Evolutionary conservation across 2,329 filamentous ascomycete genomes (phyloP).

Genomic region (Aspergillus sp.): DNA sequence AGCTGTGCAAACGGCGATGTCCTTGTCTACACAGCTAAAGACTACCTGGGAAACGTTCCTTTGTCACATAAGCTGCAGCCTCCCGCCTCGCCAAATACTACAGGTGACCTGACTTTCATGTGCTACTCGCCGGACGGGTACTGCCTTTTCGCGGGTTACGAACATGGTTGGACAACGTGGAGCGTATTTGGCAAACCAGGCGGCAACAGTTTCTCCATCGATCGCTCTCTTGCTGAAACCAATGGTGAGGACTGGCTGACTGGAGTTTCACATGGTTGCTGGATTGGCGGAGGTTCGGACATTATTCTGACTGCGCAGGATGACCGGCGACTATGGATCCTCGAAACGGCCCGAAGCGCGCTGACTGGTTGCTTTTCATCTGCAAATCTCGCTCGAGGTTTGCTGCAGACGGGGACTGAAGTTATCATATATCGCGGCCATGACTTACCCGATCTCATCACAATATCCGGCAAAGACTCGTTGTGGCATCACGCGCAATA

Average conservation of each 20-base stretch:
- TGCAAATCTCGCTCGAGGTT: conserved; percentile 84
- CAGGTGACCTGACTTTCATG: conserved; percentile 74
- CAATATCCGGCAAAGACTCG: conserved; percentile 87
- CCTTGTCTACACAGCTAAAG: conserved; percentile 86
- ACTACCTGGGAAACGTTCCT: conserved; percentile 92
- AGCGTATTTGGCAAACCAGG: conserved; percentile 94
- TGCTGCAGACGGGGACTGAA: conserved; percentile 84
- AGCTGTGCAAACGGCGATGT: conserved; percentile 80
- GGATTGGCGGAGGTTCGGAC: conserved; percentile 87
- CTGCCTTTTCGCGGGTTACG: conserved; percentile 90
- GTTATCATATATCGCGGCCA: conserved; percentile 94
- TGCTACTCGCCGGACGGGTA: conserved; percentile 95
- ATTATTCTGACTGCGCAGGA: conserved; percentile 73
- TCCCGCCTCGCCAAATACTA: conserved; percentile 68
- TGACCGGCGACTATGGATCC: conserved; percentile 79
- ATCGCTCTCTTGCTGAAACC: conserved; percentile 63
- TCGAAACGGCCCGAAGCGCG: conserved; percentile 95
- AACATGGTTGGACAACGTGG: conserved; percentile 93
- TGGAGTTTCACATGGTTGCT: conserved; percentile 76
- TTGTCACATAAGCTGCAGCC: conserved; percentile 77
- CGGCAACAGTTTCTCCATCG: conserved; percentile 78
- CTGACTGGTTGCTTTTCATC: conserved; percentile 89
- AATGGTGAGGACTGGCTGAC: conserved; percentile 86
- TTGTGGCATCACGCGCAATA: conserved; percentile 95
- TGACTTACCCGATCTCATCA: conserved; percentile 85